A percentile compares a stretch with the other conserved stretches of the same genome.
Conservation (phyloP, 176 grass and related monocot species). For the Oryza officinalis region DNA sequence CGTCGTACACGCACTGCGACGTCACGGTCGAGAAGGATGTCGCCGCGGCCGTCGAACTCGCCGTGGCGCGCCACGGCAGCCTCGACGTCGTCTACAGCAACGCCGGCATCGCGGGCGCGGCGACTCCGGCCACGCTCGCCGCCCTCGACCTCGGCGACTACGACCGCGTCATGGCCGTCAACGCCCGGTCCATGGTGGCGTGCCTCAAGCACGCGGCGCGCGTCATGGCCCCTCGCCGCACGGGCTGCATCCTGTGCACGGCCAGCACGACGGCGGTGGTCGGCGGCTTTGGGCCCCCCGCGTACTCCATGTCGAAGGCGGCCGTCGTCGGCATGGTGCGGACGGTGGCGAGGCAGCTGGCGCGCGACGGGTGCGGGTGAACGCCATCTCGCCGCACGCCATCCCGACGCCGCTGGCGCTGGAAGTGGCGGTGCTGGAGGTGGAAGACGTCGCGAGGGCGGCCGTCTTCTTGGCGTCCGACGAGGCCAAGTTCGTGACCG, state of each 20-base stretch:
- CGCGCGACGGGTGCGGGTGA: too few species aligned
- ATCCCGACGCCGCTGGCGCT: too few species aligned
- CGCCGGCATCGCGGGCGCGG: slow-evolving; percentile 32
- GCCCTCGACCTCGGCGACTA: slow-evolving; percentile 51
- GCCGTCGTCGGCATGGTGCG: not conserved
- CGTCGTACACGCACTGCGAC: slow-evolving; percentile 46
- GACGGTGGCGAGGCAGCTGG: too few species aligned
- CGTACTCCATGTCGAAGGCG: slow-evolving; percentile 24
- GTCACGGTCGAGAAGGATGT: slow-evolving; percentile 52
- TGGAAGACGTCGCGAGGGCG: not conserved
- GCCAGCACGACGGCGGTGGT: not conserved
- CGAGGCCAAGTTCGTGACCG: not conserved
- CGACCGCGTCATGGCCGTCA: slow-evolving; percentile 32
- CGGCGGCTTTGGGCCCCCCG: not conserved
- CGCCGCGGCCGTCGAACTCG: slow-evolving; percentile 53
- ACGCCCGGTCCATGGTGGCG: too few species aligned
- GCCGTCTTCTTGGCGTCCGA: slow-evolving; percentile 12
- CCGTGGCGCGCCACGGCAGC: slow-evolving; percentile 28
- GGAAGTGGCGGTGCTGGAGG: not conserved
- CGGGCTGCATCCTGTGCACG: slow-evolving; percentile 17
- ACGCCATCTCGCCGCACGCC: too few species aligned
- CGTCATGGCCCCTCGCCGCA: too few species aligned
- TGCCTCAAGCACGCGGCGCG: too few species aligned
- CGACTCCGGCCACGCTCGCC: slow-evolving; percentile 16
- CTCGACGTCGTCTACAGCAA: slow-evolving; percentile 69